A percentile compares a stretch with the other conserved stretches of the same genome.
Conservation (phyloP, 2,329 filamentous ascomycete species). For the Ophidiomyces ophidiicola region DNA sequence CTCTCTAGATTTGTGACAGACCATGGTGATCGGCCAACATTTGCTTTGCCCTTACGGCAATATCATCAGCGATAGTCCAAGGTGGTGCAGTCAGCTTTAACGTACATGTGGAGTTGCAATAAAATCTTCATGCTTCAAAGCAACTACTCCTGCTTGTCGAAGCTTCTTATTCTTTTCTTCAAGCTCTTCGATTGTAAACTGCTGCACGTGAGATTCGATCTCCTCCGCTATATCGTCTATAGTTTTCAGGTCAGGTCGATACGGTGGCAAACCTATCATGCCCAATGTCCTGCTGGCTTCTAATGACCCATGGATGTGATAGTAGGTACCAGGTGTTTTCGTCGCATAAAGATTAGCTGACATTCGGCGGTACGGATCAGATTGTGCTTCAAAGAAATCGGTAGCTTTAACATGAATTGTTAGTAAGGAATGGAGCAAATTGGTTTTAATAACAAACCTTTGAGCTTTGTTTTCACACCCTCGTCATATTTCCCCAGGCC, state of each 20-base stretch:
- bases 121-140: conserved; percentile 49
- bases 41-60: conserved; percentile 27
- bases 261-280: conserved; percentile 56
- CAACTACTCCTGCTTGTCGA: conserved; percentile 49
- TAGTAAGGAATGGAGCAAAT: conserved; percentile 1
- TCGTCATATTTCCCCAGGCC: conserved; percentile 30
- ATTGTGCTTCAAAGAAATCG: conserved; percentile 58
- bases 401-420: conserved; percentile 44
- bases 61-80: neutral
- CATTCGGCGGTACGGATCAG: conserved; percentile 56
- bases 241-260: conserved; percentile 48
- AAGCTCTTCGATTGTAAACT: conserved; percentile 44
- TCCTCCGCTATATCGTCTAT: conserved; percentile 47
- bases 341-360: conserved; percentile 62
- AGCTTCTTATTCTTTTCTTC: conserved; percentile 46
- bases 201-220: conserved; percentile 48
- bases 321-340: conserved; percentile 53
- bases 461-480: conserved; percentile 28
- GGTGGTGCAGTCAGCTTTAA: neutral
- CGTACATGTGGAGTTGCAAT: conserved; percentile 43
- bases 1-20: conserved; percentile 41
- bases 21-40: conserved; percentile 35
- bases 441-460: conserved; percentile 21
- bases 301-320: conserved; percentile 63
- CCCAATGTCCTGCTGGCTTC: conserved; percentile 56